Evolutionary conservation across 106 monocot genomes (phyloP).

Genomic region (Acorus calamus): DNA sequence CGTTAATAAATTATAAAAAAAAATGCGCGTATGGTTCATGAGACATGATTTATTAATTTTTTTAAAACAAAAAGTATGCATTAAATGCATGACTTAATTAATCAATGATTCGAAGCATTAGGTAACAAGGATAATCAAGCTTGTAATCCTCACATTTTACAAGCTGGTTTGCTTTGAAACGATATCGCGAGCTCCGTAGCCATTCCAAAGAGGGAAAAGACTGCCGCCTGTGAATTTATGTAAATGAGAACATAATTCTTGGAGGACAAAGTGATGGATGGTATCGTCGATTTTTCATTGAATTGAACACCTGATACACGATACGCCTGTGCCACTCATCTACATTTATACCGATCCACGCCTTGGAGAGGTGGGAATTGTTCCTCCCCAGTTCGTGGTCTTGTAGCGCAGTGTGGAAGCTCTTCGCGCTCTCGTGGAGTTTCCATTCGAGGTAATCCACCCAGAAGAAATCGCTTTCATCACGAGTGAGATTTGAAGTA

Average conservation of each 20-base stretch:
- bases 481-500: not conserved
- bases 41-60: too few species aligned
- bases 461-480: not conserved
- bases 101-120: not conserved
- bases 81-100: too few species aligned
- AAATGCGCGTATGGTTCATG: too few species aligned
- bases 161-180: not conserved
- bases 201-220: constrained; percentile 12
- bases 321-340: constrained; percentile 1
- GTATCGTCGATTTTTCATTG: too few species aligned
- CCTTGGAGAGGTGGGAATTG: constrained; percentile 7
- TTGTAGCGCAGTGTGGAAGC: not conserved
- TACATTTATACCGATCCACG: constrained; percentile 16
- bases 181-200: constrained; percentile 2
- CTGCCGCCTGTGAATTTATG: constrained; percentile 12
- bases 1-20: too few species aligned
- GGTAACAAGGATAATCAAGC: not conserved
- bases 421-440: constrained; percentile 14
- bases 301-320: constrained; percentile 13
- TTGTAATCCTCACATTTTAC: constrained; percentile 10
- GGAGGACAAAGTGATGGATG: not conserved
- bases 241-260: not conserved
- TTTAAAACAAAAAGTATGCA: too few species aligned
- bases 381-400: constrained; percentile 4
- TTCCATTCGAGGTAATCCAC: not conserved